Base-by-base conservation (phyloP, 2,329 filamentous ascomycete species). In the Fusarium papillatum region DNA sequence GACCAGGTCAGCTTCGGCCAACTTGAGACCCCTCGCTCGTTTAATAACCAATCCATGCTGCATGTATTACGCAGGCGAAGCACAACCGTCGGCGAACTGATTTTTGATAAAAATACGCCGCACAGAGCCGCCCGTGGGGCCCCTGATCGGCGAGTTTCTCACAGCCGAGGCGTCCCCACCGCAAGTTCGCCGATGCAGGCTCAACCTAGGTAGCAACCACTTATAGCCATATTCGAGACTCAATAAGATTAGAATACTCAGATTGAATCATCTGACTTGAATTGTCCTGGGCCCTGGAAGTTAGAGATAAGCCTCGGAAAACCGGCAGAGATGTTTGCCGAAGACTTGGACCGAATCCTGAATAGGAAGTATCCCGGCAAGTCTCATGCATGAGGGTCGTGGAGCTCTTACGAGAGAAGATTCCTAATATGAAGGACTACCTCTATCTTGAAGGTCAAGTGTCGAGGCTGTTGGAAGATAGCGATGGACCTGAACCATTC, bases 401-500 rank as follows among this genome's bases (percentile, higher is more conserved):
- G 69, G 91, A 95, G 70, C 93, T 93, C 83, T 92, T 98, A 76
- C 89, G 90, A 69, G 86, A 90, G 72, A 91, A 94, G 82, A 86
- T 92, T 64, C 91, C 93, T 53, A 88, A 90, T 73, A 88, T 88
- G 66, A 80, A 78, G 22, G 95, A 95, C 57, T 88, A 96, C 24
- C 89, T 99, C 70, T 98, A 98, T 82, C 88, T 98, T 61, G 96
- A 98, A 86, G 94, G 93, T 59, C 93, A 95, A 81, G 92, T 93
- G 83, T 95, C 93, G 71, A 92, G 90, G 82, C 87, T 98, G 83
- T 90, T 94, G 48, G 96, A 98, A 85, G 96, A 98, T 84, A 96
- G 57, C 10, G 57, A 95, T 81, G 96, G 98, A 81, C 89, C 92
- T 11, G 90, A 92, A 80, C 95, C 36, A 2, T 61, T 61, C 10